These are phyloP conservation scores for Nakaseomyces delphensis DNA, from an alignment of 1,139 yeast species.

Conservation along the genomic window DNA sequence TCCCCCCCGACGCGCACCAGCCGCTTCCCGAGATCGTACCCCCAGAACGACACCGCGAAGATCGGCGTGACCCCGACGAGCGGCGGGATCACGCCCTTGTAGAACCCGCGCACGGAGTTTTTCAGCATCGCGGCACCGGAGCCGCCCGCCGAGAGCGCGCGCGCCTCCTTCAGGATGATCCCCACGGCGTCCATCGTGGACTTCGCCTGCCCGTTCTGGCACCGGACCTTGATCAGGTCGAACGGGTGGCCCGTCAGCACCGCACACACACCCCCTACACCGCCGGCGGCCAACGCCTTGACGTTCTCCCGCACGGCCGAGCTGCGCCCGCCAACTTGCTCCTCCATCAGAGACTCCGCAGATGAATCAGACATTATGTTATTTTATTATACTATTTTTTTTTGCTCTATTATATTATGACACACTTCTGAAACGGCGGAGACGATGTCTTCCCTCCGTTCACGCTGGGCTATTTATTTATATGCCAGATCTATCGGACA, in stretches of 20 bases:
- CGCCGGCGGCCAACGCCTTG: conserved; percentile 87
- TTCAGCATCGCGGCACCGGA: conserved; percentile 23
- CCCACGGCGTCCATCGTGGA: conserved; percentile 58
- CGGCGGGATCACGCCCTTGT: conserved; percentile 85
- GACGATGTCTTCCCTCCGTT: no score
- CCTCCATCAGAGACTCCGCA: background rate
- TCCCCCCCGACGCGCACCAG: conserved; percentile 41
- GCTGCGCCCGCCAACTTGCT: background rate
- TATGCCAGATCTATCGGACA: no score
- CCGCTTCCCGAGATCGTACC: conserved; percentile 86
- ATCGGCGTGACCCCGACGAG: conserved; percentile 92
- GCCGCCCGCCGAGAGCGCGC: conserved; percentile 26
- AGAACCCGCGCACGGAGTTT: conserved; percentile 34
- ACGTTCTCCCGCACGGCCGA: conserved; percentile 32
- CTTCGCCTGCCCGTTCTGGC: conserved; percentile 54
- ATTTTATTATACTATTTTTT: background rate
- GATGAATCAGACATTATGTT: conserved; percentile 3
- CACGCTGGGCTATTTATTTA: no score
- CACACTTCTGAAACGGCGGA: no score
- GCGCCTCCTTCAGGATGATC: conserved; percentile 62
- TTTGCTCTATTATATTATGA: background rate
- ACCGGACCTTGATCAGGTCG: conserved; percentile 83
- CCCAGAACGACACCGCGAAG: conserved; percentile 98
- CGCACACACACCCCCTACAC: conserved; percentile 76
- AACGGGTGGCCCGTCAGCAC: conserved; percentile 94